Base-by-base conservation (phyloP, 2,329 filamentous ascomycete genomes). In the Aspergillus eucalypticola region DNA sequence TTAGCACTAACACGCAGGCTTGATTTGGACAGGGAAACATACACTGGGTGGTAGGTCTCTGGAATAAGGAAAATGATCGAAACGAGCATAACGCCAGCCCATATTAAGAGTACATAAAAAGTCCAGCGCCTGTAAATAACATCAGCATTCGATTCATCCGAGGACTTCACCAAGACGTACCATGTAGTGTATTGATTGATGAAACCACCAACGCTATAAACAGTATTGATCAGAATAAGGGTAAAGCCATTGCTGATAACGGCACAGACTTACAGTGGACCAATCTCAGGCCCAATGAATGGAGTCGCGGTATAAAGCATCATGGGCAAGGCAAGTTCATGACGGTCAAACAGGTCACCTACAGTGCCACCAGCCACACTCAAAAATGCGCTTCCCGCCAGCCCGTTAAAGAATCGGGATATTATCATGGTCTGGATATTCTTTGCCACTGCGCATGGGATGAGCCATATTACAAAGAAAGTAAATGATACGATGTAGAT, bases 31-130 rank as follows among this genome's bases (percentile, higher is more conserved):
- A n/a, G n/a, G n/a, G n/a, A n/a, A n/a, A n/a, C 75, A 57, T 71
- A 75, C 73, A 76, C 84, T 21, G 83, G 84, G 62, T 83, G 90
- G 73, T 95, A 96, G 1, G 92, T 97, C 78, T 97, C 92, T 5
- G 92, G 93, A 3, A 96, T 91, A 46, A 92, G 80, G 35, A 91
- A 72, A 35, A 88, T 72, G 55, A 96, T 88, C 61, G 86, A 78
- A 10, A 82, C 71, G 52, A 91, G 81, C 68, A 92, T 76, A 7
- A 81, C 75, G 17, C 82, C 85, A 1, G 87, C 83, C 92, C 91
- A 96, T 53, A 96, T 96, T 54, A 96, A 77, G 60, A 96, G 80
- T 3, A 92, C 83, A 71, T 93, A 96, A 75, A 95, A 93, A 0
- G 88, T 90, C 90, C 90, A 95, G 54, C 90, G 81, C 89, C 77